Evolutionary conservation across 352 stramenopile genomes (phyloP).

Genomic region (Phytophthora quininea): DNA sequence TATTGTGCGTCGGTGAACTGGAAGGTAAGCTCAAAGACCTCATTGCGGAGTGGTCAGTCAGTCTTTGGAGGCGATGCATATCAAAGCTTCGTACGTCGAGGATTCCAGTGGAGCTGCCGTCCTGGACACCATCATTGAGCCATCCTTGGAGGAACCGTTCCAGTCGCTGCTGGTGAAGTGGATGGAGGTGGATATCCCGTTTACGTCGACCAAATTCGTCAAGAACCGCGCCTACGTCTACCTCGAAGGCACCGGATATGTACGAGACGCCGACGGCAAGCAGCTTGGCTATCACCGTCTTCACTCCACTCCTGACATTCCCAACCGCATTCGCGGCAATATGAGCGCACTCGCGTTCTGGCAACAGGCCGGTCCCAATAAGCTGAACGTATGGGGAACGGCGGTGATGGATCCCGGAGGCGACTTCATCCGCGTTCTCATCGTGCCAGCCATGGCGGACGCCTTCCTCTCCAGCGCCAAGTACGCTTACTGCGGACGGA

Average conservation of each 20-base stretch:
- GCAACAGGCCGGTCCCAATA: constrained; percentile 7
- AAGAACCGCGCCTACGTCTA: constrained; percentile 51
- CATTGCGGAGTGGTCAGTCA: constrained; percentile 40
- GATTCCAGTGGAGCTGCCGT: constrained; percentile 28
- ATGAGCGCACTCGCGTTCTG: constrained; percentile 39
- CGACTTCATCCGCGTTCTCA: not conserved
- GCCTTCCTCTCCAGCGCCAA: not conserved
- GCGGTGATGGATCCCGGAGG: not conserved
- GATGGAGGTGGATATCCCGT: constrained; percentile 7
- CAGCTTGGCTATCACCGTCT: constrained; percentile 47
- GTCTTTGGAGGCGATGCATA: constrained; percentile 29
- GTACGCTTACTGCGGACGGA: constrained; percentile 27
- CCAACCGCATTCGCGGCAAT: constrained; percentile 26
- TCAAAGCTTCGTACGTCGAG: constrained; percentile 36
- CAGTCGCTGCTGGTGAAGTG: constrained; percentile 34
- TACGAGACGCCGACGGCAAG: constrained; percentile 30
- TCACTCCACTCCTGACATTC: constrained; percentile 27
- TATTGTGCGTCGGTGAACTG: constrained; percentile 35
- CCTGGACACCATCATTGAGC: constrained; percentile 26
- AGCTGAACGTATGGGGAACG: not conserved
- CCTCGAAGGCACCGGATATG: constrained; percentile 42
- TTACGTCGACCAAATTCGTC: constrained; percentile 22
- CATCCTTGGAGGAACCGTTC: constrained; percentile 26
- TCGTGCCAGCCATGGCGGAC: not conserved
- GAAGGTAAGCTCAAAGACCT: constrained; percentile 44